Evolutionary conservation across 2,329 filamentous ascomycete genomes (phyloP).

Genomic region (Claviceps maximensis): DNA sequence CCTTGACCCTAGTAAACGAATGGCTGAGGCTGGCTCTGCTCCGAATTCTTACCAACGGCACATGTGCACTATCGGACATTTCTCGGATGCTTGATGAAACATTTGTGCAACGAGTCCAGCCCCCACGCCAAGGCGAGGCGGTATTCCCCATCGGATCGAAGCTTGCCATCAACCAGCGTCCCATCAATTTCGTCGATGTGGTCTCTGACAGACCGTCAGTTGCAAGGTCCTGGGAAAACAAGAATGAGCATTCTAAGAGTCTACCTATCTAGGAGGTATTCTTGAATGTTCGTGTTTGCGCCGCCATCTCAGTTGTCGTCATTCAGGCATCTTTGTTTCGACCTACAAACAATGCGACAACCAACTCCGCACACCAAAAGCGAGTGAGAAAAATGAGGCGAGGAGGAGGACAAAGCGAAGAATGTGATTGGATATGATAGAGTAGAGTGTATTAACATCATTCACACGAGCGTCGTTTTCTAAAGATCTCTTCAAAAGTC

Average conservation of each 20-base stretch:
- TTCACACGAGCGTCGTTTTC: neutral
- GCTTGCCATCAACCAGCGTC: neutral
- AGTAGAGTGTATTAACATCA: neutral
- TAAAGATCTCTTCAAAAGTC: neutral
- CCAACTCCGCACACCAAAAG: neutral
- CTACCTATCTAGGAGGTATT: too few relatives aligned
- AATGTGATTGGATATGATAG: too few relatives aligned
- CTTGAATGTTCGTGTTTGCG: neutral
- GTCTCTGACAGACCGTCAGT: neutral
- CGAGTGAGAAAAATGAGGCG: neutral
- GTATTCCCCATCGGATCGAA: neutral
- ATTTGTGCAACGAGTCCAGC: neutral
- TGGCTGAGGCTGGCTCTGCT: neutral
- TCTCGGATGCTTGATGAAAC: neutral
- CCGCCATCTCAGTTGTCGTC: neutral
- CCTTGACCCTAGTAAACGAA: too few relatives aligned
- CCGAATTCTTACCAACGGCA: neutral
- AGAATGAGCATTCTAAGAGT: too few relatives aligned
- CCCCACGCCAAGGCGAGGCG: neutral
- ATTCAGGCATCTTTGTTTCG: neutral
- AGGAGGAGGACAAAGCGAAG: neutral
- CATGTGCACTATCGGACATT: neutral
- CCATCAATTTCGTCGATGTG: neutral
- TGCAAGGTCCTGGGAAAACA: neutral
- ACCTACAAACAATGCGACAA: neutral